phyloP scores from a whole-genome alignment of 2,329 filamentous ascomycete species.

The Neofusicoccum sp. region DNA sequence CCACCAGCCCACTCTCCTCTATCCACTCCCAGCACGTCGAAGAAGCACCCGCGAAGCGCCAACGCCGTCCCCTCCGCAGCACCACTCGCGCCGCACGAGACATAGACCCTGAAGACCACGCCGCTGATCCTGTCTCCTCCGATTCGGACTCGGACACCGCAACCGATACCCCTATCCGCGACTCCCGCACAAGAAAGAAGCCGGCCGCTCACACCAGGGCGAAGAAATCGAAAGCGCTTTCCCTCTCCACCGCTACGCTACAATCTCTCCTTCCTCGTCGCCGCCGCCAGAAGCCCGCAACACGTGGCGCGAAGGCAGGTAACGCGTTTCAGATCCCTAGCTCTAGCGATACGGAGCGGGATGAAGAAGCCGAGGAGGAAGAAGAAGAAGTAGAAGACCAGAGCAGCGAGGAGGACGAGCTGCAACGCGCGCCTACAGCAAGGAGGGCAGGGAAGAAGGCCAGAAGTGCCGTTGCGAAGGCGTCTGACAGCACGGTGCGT shows the following conservation, averaged over 20 bases:
- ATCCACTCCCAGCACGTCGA: conserved; percentile 19
- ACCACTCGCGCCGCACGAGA: conserved; percentile 20
- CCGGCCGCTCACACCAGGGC: background rate
- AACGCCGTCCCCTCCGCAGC: background rate
- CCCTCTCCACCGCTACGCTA: conserved; percentile 43
- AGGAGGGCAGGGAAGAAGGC: conserved; percentile 25
- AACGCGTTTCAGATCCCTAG: conserved; percentile 43
- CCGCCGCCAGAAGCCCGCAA: conserved; percentile 23
- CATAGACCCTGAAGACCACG: conserved; percentile 21
- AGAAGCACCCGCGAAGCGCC: conserved; percentile 17
- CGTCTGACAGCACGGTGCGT: background rate
- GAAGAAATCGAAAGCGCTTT: background rate
- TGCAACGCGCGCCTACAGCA: conserved; percentile 26
- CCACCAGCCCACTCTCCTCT: conserved; percentile 34
- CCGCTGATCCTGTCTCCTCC: conserved; percentile 20
- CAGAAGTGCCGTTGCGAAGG: background rate
- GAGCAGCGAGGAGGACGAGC: conserved; percentile 44
- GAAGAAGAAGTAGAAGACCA: conserved; percentile 17
- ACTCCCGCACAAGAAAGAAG: conserved; percentile 6
- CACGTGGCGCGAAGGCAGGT: conserved; percentile 11
- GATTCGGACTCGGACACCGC: conserved; percentile 40
- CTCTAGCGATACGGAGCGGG: too few species aligned
- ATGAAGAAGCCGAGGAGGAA: conserved; percentile 21
- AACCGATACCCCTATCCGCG: conserved; percentile 15
- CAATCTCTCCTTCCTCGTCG: conserved; percentile 47